Evolutionary conservation across 2,329 filamentous ascomycete genomes (phyloP), one percentile per base, ranked within the genome.

Genomic region (Teratosphaeria epicoccoides): DNA sequence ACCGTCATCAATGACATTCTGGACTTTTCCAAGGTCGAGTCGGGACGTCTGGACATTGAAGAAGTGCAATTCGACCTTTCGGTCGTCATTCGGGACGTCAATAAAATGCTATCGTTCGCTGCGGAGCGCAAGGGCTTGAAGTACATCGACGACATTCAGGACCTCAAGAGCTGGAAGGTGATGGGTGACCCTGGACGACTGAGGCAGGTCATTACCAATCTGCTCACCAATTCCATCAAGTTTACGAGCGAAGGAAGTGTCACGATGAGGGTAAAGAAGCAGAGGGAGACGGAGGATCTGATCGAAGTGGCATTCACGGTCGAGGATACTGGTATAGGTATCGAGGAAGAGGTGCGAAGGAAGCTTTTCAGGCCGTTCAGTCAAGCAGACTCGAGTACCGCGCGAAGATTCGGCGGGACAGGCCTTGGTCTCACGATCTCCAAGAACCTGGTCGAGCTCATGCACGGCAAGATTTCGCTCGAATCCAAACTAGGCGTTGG

Each of bases 1-100:
- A 91, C 87, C 0, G 85, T 95, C 40, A 94, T 95, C 68, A 94
- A 95, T 62, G 88, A 95, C 61, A 94, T 94, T 51, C 73, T 95
- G 1, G 88, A 94, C 68, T 90, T 94, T 65, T 93, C 87, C 3
- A 94, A 94, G 66, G 83, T 65, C 4, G 87, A 90, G 64, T 87
- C 84, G 7, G 86, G 87, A 2, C 76, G 83, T 6, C 70, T 90
- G 20, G 85, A 89, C 56, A 84, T 90, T 40, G 86, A 89, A 67
- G 84, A 89, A 60, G 85, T 89, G 0, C 85, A 88, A 55, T 91
- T 90, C 60, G 87, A 83, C 24, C 72, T 89, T 1, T 83, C 82
- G 0, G 75, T 87, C 1, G 81, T 88, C 11, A 79, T 90, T 6
- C 77, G 83, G 46, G 88, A 94, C 63, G 87, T 93, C 20, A 85